Evolutionary conservation across 1,139 yeast genomes (phyloP), one percentile per base, ranked within the genome.

Genomic region (Protomyces macrosporus): DNA sequence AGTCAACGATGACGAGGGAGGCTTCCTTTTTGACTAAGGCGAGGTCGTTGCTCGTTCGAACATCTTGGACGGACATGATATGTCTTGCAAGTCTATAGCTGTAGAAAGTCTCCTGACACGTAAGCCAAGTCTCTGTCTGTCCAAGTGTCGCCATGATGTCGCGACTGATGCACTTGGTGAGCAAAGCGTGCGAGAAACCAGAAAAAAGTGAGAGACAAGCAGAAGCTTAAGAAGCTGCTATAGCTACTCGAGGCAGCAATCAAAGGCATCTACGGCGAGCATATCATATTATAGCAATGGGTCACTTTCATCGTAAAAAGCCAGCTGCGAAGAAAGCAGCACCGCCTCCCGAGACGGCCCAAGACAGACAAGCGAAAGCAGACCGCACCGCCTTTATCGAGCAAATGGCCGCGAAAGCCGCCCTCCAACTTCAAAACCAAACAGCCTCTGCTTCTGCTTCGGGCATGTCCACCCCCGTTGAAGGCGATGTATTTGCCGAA

Each of bases 1-100:
- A 90, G 75, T 90, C 96, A 67, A 89, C 87, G 45, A 88, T 83
- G 54, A 87, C 84, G 75, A 86, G 42, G 16, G 58, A 60, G 30
- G 45, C 14, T 23, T 53, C 32, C 16, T 59, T 45, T 34, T 55
- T 55, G 45, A 55, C 35, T 5, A 39, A 14, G 7, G 48, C 60
- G 23, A 55, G 45, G 9, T 55, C 60, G 23, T 39, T 40, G 40
- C 39, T 14, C 4, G 53, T 45, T 5, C 23, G 45, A 45, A 55
- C 30, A 3, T 51, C 35, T 45, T 23, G 33, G 45, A 55, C 53
- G 14, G 60, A 51, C 60, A 55, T 55, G 10, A 3, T 23, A 23
- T 23, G 23, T 23, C 23, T 23, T 23, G 23, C 23, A 23, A 23
- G 23, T 23, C 23, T 23, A 23, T 23, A 23, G 23, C 23, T 1